Percentiles rank a stretch among this genome's conserved stretches.
phyloP scores from a whole-genome alignment of 23 red algal genomes.

The Cyanidiococcus yangmingshanensis region DNA sequence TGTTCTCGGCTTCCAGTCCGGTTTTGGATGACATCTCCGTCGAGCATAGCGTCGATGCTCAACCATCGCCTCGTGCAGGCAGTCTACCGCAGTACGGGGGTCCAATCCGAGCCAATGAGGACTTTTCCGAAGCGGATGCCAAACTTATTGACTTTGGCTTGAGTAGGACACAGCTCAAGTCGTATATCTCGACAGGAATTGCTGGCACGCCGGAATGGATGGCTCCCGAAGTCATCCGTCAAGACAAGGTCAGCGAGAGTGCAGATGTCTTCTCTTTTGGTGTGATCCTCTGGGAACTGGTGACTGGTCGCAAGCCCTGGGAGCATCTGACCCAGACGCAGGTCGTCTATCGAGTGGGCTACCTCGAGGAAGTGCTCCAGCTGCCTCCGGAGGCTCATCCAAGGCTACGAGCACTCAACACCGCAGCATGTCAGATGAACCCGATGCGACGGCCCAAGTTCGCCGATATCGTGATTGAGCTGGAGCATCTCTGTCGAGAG shows the following conservation, averaged over 20 bases:
- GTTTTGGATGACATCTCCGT: not conserved
- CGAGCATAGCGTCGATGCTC: conserved; percentile 41
- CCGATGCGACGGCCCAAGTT: conserved; percentile 47
- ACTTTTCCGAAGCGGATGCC: conserved; percentile 32
- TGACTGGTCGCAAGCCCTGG: conserved; percentile 94
- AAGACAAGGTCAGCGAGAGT: conserved; percentile 75
- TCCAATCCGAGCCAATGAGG: not conserved
- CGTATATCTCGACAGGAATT: conserved; percentile 82
- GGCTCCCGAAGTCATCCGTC: conserved; percentile 91
- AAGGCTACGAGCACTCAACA: conserved; percentile 44
- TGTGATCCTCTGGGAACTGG: conserved; percentile 96
- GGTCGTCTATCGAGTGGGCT: conserved; percentile 80
- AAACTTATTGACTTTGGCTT: conserved; percentile 98
- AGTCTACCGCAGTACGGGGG: not conserved
- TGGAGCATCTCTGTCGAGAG: conserved; percentile 28
- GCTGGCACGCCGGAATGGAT: conserved; percentile 99
- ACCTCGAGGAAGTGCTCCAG: conserved; percentile 58
- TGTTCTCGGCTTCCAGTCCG: conserved; percentile 23
- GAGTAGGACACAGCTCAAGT: conserved; percentile 48
- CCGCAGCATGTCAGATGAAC: conserved; percentile 54
- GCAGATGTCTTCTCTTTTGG: conserved; percentile 97
- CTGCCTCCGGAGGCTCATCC: conserved; percentile 55
- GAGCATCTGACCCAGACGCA: conserved; percentile 93
- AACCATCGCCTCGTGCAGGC: not conserved
- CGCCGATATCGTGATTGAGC: conserved; percentile 34